Evolutionary conservation across 2,329 filamentous ascomycete genomes (phyloP).

Genomic region (Phaeosphaeria sp.): DNA sequence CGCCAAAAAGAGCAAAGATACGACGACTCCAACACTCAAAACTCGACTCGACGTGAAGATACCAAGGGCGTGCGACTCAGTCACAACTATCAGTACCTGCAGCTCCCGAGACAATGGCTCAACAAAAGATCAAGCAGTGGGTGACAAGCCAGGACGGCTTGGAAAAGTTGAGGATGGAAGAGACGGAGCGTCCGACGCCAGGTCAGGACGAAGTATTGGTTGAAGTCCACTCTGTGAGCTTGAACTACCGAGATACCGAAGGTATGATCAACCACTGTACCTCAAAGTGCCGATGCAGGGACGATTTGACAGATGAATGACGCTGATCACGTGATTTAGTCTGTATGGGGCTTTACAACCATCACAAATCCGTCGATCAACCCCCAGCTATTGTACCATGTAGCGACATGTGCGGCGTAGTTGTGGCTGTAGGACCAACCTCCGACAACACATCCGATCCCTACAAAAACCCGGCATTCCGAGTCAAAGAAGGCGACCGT

Average conservation of each 20-base stretch:
- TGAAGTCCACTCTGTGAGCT: constrained; percentile 58
- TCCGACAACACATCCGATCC: constrained; percentile 48
- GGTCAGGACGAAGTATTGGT: constrained; percentile 57
- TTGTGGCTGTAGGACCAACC: constrained; percentile 57
- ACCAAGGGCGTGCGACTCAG: constrained; percentile 14
- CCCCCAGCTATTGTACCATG: constrained; percentile 64
- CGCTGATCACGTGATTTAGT: constrained; percentile 52
- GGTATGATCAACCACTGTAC: no score
- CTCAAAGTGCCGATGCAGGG: neutral
- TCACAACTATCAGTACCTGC: constrained; percentile 11
- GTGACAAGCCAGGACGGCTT: constrained; percentile 52
- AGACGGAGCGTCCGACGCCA: constrained; percentile 42
- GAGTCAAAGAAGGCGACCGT: constrained; percentile 60
- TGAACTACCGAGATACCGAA: constrained; percentile 62
- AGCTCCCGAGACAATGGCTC: constrained; percentile 26
- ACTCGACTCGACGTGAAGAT: constrained; percentile 6
- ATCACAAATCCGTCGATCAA: constrained; percentile 62
- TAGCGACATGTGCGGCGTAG: constrained; percentile 72
- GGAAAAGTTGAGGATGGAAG: constrained; percentile 48
- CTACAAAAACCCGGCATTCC: constrained; percentile 53
- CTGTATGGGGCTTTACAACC: constrained; percentile 69
- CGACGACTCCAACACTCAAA: constrained; percentile 10
- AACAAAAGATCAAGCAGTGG: constrained; percentile 49
- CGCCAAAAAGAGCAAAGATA: constrained; percentile 22
- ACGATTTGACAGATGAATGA: constrained; percentile 1